Evolutionary conservation across 2,329 filamentous ascomycete species (phyloP).

Genomic region (Leptosphaerulina australis): DNA sequence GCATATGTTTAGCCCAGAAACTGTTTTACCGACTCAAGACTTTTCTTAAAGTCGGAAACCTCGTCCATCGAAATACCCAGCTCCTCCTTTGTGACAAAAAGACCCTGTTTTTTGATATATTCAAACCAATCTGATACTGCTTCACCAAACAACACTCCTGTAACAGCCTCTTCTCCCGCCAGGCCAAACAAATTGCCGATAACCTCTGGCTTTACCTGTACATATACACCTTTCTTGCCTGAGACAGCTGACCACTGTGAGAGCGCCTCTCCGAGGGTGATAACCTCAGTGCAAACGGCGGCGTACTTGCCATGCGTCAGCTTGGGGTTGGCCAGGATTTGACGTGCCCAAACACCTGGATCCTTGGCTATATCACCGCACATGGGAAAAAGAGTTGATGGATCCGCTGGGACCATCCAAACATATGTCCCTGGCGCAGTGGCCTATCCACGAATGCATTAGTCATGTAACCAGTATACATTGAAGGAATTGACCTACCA

Average conservation of each 20-base stretch:
- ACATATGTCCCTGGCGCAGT: conserved; percentile 10
- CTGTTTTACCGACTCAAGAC: background rate
- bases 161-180: background rate
- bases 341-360: conserved; percentile 20
- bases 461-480: too few relatives aligned
- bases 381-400: conserved; percentile 3
- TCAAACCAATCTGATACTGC: background rate
- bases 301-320: conserved; percentile 20
- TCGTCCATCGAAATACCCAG: background rate
- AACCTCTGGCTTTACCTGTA: background rate
- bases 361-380: conserved; percentile 15
- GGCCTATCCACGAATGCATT: background rate
- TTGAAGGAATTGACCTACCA: background rate
- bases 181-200: background rate
- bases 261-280: conserved; percentile 8
- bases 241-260: conserved; percentile 16
- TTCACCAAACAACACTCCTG: background rate
- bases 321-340: conserved; percentile 13
- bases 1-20: background rate
- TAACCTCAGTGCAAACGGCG: conserved; percentile 10
- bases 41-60: background rate
- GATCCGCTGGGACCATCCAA: conserved; percentile 10
- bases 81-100: background rate
- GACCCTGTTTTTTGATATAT: background rate
- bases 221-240: conserved; percentile 17